A percentile compares a stretch with the other conserved stretches of the same genome.
phyloP scores from a whole-genome alignment of 148 eudicot genomes.

The Rhododendron williamsianum region DNA sequence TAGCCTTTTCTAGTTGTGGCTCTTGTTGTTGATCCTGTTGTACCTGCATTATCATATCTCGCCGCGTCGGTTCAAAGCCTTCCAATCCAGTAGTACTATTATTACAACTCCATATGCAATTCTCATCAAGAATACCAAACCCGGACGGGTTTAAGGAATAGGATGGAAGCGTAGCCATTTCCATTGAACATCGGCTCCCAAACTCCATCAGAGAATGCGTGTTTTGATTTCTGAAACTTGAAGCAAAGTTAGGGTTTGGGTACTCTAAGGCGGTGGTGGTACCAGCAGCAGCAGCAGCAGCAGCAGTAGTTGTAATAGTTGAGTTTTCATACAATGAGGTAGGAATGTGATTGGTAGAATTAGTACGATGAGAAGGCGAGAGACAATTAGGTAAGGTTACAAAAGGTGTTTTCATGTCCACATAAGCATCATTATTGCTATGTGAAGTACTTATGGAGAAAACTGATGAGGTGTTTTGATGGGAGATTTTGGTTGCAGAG shows the following conservation, averaged over 20 bases:
- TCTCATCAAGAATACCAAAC: conserved; percentile 14
- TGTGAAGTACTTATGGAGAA: conserved; percentile 13
- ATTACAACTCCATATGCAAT: conserved; percentile 4
- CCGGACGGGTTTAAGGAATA: conserved; percentile 12
- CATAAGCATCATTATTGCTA: background rate
- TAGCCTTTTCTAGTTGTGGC: background rate
- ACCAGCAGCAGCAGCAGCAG: background rate
- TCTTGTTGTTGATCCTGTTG: background rate
- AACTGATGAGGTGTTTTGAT: conserved; percentile 7
- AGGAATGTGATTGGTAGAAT: background rate
- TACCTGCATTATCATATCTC: conserved; percentile 7
- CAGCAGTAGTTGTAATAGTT: background rate
- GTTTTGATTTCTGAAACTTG: background rate
- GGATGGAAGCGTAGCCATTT: conserved; percentile 8
- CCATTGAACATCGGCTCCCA: conserved; percentile 11
- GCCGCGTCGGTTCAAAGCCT: background rate
- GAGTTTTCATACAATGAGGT: conserved; percentile 2
- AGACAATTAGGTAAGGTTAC: background rate
- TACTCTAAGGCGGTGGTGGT: background rate
- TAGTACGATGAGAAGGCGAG: background rate
- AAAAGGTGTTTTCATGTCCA: conserved; percentile 16
- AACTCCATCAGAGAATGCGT: conserved; percentile 1
- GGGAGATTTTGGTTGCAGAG: conserved; percentile 5
- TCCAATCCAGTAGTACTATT: conserved; percentile 8
- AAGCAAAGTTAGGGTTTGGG: conserved; percentile 3